Base-by-base conservation (phyloP, 176 grass and related monocot species). In the Tillandsia fasciculata region DNA sequence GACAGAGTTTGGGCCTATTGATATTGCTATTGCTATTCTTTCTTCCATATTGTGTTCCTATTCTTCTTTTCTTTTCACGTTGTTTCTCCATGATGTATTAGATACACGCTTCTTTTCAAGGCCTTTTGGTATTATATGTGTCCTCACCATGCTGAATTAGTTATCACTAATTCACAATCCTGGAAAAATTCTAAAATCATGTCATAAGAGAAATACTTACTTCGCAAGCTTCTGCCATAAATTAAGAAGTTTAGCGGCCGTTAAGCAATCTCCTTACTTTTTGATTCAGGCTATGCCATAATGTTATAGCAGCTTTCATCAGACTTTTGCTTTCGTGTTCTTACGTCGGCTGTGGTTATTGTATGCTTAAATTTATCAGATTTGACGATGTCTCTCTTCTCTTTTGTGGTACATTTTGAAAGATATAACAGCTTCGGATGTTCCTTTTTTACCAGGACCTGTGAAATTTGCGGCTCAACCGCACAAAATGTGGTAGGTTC, bases 401-500 rank as follows among this genome's bases (percentile, higher is more conserved):
- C 42, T 42, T 42, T 42, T 6, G 1, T 47, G 48, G 15, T 17
- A 67, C 2, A 66, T 67, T 67, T 48, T 10, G 22, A 33, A 76
- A 72, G 42, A 57, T 69, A 18, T 61, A 50, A 81, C 53, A 48
- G 14, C 3, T 67, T 0, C 29, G 3, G 13, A 49, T 49, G 12
- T 49, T 29, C 27, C 15, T 9, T 73, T 23, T 79, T 70, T 26
- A 15, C 53, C 79, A 96, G 91, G 85, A 91, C 86, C 27, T 96
- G 91, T 51, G 91, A 96, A 50, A 91, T 96, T 51, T 96, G 91
- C 67, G 82, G 87, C 72, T 96, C 91, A 69, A 79, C 80, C 0
- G 91, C 91, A 18, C 81, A 70, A 76, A 96, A 96, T 59, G 82
- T 96, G 80, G 83, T 90, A 69, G 91, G 91, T 74, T 76, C 84